Conservation (phyloP, 768 basidiomycete genomes). For the Trametes cinnabarina region DNA sequence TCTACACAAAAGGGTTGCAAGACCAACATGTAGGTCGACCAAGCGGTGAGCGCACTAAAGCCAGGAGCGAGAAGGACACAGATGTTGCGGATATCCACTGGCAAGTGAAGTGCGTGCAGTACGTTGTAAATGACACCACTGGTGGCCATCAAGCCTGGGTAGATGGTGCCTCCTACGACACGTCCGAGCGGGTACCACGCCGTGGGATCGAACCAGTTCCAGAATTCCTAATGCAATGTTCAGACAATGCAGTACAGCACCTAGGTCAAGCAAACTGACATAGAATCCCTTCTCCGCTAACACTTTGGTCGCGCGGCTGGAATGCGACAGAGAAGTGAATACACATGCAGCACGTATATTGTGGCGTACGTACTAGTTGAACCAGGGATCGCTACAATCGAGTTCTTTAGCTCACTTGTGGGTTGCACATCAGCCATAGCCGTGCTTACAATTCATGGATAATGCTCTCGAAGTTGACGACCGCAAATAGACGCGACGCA, state of each 20-base stretch:
- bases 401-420: not conserved
- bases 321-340: not conserved
- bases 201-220: constrained; percentile 99
- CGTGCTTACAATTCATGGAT: constrained; percentile 93
- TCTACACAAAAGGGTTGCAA: not conserved
- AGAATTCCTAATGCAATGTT: constrained; percentile 76
- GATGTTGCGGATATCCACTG: constrained; percentile 95
- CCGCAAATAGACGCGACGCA: constrained; percentile 94
- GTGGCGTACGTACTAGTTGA: constrained; percentile 80
- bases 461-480: constrained; percentile 97
- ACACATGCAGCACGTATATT: not conserved
- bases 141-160: constrained; percentile 97
- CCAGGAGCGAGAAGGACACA: constrained; percentile 97
- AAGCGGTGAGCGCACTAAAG: constrained; percentile 94
- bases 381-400: constrained; percentile 86
- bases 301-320: constrained; percentile 88
- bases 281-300: constrained; percentile 94
- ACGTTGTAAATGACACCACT: constrained; percentile 95
- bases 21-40: constrained; percentile 90
- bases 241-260: constrained; percentile 9
- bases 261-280: constrained; percentile 48
- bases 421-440: not conserved
- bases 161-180: constrained; percentile 97
- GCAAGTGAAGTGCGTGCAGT: constrained; percentile 84
- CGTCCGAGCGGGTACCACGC: constrained; percentile 99